phyloP scores from a whole-genome alignment of 2,329 filamentous ascomycete genomes.

The Trichophyton rubrum region DNA sequence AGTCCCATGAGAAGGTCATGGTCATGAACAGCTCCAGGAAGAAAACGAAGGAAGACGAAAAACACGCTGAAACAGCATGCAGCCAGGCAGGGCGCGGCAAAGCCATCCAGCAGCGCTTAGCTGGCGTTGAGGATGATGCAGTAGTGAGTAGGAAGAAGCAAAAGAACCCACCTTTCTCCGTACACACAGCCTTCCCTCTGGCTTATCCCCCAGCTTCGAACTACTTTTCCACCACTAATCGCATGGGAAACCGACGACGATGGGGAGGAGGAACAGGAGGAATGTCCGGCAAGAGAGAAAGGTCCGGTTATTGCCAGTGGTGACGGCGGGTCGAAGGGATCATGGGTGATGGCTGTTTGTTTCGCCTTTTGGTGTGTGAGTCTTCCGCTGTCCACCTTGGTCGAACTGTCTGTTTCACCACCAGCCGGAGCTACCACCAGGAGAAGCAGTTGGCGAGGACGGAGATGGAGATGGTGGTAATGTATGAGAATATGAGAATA shows the following conservation, averaged over 20 bases:
- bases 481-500: not conserved
- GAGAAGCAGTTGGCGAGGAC: too few relatives aligned
- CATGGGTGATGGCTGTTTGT: not conserved
- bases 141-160: not conserved
- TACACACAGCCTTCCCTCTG: not conserved
- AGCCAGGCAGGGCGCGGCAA: not conserved
- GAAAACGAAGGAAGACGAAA: not conserved
- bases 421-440: not conserved
- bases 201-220: not conserved
- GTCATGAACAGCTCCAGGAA: not conserved
- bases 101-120: not conserved
- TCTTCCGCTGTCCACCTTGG: not conserved
- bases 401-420: slow-evolving; percentile 1
- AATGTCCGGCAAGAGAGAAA: not conserved
- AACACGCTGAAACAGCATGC: not conserved
- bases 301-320: not conserved
- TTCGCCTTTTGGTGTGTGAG: not conserved
- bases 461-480: too few relatives aligned
- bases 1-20: not conserved
- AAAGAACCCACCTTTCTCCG: not conserved
- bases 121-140: not conserved
- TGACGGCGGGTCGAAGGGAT: not conserved
- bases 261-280: too few relatives aligned
- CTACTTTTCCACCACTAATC: not conserved
- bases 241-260: not conserved